These are phyloP conservation scores for Nicotiana tomentosiformis DNA, from an alignment of 257 asterid genomes.

Conservation along the genomic window DNA sequence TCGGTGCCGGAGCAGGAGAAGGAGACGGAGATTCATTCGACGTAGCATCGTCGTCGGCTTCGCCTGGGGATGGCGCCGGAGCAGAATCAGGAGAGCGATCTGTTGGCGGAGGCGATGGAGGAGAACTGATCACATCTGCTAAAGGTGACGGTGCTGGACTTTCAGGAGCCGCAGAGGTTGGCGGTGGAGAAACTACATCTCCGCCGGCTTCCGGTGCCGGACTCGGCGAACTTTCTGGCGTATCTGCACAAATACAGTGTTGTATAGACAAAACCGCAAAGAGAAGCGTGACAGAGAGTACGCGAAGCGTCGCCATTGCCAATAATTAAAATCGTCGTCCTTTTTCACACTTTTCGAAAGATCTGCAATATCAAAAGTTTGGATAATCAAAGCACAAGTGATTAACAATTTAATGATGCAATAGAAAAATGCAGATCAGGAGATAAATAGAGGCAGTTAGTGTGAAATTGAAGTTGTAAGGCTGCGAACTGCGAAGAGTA, in stretches of 20 bases:
- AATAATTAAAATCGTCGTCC: not conserved
- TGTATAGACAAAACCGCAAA: constrained; percentile 16
- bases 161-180: constrained; percentile 22
- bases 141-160: not conserved
- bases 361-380: not conserved
- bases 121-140: not conserved
- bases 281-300: constrained; percentile 19
- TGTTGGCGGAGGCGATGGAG: constrained; percentile 31
- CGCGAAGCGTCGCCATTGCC: constrained; percentile 12
- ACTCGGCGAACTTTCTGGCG: constrained; percentile 26
- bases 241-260: constrained; percentile 19
- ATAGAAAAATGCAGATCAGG: not conserved
- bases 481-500: not conserved
- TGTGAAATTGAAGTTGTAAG: not conserved
- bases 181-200: constrained; percentile 19
- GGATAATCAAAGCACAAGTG: not conserved
- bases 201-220: constrained; percentile 42
- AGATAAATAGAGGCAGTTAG: not conserved
- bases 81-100: not conserved
- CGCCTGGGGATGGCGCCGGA: not conserved
- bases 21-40: constrained; percentile 11
- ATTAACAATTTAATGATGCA: not conserved
- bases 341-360: not conserved
- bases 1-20: constrained; percentile 42
- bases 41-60: not conserved